Evolutionary conservation across 768 basidiomycete genomes (phyloP).

Genomic region (Boletus fagicola): DNA sequence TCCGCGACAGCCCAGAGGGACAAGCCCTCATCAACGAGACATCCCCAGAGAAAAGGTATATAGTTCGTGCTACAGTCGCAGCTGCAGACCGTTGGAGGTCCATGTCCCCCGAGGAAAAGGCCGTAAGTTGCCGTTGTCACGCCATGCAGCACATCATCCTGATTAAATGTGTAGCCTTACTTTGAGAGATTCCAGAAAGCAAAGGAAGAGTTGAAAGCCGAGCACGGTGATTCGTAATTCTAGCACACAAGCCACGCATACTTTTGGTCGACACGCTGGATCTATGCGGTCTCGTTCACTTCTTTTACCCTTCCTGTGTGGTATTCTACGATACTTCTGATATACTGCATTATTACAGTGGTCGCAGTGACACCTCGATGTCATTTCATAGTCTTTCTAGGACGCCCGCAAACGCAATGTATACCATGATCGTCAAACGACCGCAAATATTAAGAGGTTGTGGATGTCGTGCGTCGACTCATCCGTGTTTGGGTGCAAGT

Average conservation of each 20-base stretch:
- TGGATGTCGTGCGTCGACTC: background rate
- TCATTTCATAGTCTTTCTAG: slow-evolving; percentile 5
- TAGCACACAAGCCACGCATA: background rate
- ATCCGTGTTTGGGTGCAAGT: background rate
- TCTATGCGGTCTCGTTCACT: slow-evolving; percentile 6
- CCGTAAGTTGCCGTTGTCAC: slow-evolving; percentile 16
- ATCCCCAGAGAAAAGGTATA: background rate
- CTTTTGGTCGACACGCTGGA: background rate
- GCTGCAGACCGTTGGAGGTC: slow-evolving; percentile 31
- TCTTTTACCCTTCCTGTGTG: background rate
- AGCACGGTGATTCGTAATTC: slow-evolving; percentile 7
- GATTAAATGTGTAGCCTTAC: slow-evolving; percentile 21
- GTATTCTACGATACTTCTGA: slow-evolving; percentile 7
- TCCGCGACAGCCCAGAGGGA: slow-evolving; percentile 18
- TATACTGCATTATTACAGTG: slow-evolving; percentile 12
- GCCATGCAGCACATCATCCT: background rate
- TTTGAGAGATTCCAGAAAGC: slow-evolving; percentile 15
- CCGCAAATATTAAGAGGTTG: background rate
- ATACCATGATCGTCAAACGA: background rate
- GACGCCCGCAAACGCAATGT: background rate
- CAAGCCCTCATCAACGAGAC: slow-evolving; percentile 13
- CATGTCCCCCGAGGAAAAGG: slow-evolving; percentile 34
- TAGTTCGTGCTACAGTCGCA: slow-evolving; percentile 7
- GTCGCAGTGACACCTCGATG: background rate
- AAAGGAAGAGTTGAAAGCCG: slow-evolving; percentile 13